A percentile compares a stretch with the other conserved stretches of the same genome.
phyloP scores from a whole-genome alignment of 2,329 filamentous ascomycete genomes.

The Talaromyces sp. region DNA sequence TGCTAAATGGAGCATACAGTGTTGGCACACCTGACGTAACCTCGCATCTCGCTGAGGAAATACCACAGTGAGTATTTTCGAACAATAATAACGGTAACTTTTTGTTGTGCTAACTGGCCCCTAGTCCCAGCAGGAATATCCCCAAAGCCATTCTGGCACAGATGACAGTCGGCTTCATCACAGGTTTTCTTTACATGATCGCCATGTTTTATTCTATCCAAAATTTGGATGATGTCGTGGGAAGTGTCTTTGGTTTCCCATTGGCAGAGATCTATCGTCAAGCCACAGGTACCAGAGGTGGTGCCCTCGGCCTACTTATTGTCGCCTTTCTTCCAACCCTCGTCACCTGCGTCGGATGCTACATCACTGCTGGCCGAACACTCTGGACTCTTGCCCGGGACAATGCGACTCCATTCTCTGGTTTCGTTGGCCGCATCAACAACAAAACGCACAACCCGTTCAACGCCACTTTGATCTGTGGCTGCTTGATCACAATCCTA shows the following conservation, averaged over 20 bases:
- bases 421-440: conserved; percentile 52
- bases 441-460: conserved; percentile 55
- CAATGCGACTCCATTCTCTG: conserved; percentile 55
- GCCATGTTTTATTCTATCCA: conserved; percentile 50
- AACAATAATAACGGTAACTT: neutral
- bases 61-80: conserved; percentile 37
- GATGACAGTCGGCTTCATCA: conserved; percentile 44
- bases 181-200: conserved; percentile 47
- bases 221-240: conserved; percentile 39
- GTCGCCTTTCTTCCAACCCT: conserved; percentile 54
- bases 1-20: conserved; percentile 66
- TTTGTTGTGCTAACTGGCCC: conserved; percentile 8
- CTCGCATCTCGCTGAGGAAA: conserved; percentile 63
- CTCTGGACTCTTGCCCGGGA: conserved; percentile 58
- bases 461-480: conserved; percentile 54
- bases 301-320: conserved; percentile 55
- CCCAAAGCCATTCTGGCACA: conserved; percentile 49
- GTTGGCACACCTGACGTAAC: conserved; percentile 64
- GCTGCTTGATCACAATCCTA: conserved; percentile 48
- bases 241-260: conserved; percentile 39
- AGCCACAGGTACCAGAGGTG: conserved; percentile 46
- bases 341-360: conserved; percentile 51
- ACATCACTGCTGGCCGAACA: conserved; percentile 58
- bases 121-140: conserved; percentile 39
- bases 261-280: conserved; percentile 47